Conservation (phyloP, 2,329 filamentous ascomycete genomes). For the Parasarocladium wereldwijsianum region DNA sequence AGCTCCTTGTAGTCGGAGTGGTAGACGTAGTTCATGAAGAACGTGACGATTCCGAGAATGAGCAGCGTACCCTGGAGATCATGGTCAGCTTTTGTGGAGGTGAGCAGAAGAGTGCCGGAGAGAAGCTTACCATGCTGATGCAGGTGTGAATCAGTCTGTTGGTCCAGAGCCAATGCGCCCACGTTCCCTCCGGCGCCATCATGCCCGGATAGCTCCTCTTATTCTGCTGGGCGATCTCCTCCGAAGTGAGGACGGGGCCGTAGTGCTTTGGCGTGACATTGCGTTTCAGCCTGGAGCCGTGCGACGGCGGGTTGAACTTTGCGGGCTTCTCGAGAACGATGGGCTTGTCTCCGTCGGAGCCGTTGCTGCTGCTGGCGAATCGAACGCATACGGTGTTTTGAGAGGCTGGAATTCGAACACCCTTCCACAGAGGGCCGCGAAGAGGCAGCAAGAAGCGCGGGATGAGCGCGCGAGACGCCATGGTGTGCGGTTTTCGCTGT, state of each 20-base stretch:
- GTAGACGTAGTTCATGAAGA: conserved; percentile 62
- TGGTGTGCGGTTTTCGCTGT: conserved; percentile 11
- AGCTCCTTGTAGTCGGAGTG: conserved; percentile 70
- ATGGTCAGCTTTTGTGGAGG: neutral
- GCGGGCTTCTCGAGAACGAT: conserved; percentile 73
- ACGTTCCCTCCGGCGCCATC: conserved; percentile 72
- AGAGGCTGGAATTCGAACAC: conserved; percentile 19
- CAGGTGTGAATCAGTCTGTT: conserved; percentile 62
- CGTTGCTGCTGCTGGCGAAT: conserved; percentile 12
- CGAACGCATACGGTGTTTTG: conserved; percentile 19
- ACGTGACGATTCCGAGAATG: conserved; percentile 55
- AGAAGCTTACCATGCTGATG: conserved; percentile 60
- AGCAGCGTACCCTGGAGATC: conserved; percentile 45
- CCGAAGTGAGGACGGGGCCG: conserved; percentile 52
- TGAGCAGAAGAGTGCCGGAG: neutral
- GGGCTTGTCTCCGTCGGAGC: conserved; percentile 37
- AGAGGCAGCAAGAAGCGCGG: conserved; percentile 56
- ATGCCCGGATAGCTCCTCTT: conserved; percentile 71
- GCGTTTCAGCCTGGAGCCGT: conserved; percentile 54
- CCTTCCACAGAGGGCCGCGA: conserved; percentile 40
- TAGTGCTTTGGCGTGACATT: conserved; percentile 49
- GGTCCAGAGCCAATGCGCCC: conserved; percentile 73
- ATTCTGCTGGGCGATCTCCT: conserved; percentile 51
- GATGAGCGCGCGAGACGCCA: conserved; percentile 38
- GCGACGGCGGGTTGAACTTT: conserved; percentile 85